Evolutionary conservation across 1,284 basidiomycete genomes (phyloP), one percentile per base, ranked within the genome.

Genomic region (Exobasidium cylindrosporum): DNA sequence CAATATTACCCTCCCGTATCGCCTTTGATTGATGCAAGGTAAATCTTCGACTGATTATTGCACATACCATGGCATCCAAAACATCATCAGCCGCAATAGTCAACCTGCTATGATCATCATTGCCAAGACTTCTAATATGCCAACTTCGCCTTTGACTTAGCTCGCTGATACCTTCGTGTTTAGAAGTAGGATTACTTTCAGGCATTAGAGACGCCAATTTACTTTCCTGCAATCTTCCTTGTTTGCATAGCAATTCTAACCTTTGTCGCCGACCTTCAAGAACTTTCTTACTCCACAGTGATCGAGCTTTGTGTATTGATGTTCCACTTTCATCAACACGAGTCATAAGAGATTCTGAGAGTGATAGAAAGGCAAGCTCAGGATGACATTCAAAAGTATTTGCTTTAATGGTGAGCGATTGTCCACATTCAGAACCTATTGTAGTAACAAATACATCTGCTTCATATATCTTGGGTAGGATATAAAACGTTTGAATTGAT

Each of bases 401-500:
- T 23, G 53, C 32, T 13, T 50, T 50, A 17, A 40, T 17, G 35
- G 10, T 40, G 35, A 40, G 35, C 10, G 35, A 40, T 17, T 40
- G 35, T 7, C 10, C 47, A 14, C 24, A 7, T 7, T 50, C 14
- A 6, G 14, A 2, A 32, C 32, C 32, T 35, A 21, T 14, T 35
- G n/a, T 4, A 4, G 3, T 5, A 13, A 50, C 21, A 44, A 55
- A 35, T 6, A 31, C 11, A 44, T 55, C 53, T 29, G 29, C 3
- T 44, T 55, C 53, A 44, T n/a, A n/a, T 3, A 55, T 55, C 30
- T 55, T 55, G 14, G 4, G 3, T 14, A 55, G n/a, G 4, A 55
- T 55, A 44, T 55, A 14, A 26, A 5, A 55, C 17, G 53, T 43
- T 28, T 55, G 53, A 26, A 55, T 32, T 13, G 53, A 55, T 21